Evolutionary conservation across 768 basidiomycete genomes (phyloP).

Genomic region (Lactarius pseudohatsudake): DNA sequence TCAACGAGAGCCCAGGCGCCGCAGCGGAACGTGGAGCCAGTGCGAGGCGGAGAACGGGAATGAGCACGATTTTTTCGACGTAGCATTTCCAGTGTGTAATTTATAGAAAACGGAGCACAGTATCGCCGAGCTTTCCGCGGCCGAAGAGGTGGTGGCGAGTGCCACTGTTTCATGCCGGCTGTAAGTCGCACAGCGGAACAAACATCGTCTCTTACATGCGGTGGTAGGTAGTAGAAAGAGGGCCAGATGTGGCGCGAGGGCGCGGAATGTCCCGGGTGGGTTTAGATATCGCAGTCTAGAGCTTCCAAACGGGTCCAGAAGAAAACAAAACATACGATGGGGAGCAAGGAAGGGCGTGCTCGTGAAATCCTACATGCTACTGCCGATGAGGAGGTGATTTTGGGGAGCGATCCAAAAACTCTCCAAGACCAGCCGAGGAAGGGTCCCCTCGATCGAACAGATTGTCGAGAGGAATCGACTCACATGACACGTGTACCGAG

Average conservation of each 20-base stretch:
- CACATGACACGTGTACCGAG: conserved; percentile 14
- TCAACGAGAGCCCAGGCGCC: neutral
- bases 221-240: neutral
- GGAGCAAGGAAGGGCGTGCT: conserved; percentile 1
- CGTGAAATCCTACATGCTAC: neutral
- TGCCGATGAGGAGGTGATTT: neutral
- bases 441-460: conserved; percentile 17
- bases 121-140: conserved; percentile 15
- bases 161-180: conserved; percentile 19
- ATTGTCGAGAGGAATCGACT: neutral
- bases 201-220: conserved; percentile 5
- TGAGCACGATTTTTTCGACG: neutral
- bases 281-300: neutral
- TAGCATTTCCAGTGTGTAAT: neutral
- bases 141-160: conserved; percentile 4
- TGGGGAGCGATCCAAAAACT: conserved; percentile 1
- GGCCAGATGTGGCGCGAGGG: conserved; percentile 10
- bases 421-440: conserved; percentile 14
- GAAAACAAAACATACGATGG: conserved; percentile 10
- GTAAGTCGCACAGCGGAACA: conserved; percentile 23
- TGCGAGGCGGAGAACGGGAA: neutral
- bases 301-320: neutral
- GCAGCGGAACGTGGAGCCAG: neutral
- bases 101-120: neutral
- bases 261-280: conserved; percentile 9